Evolutionary conservation across 2,329 filamentous ascomycete genomes (phyloP).

Genomic region (Microdochium trichocladiopsis): DNA sequence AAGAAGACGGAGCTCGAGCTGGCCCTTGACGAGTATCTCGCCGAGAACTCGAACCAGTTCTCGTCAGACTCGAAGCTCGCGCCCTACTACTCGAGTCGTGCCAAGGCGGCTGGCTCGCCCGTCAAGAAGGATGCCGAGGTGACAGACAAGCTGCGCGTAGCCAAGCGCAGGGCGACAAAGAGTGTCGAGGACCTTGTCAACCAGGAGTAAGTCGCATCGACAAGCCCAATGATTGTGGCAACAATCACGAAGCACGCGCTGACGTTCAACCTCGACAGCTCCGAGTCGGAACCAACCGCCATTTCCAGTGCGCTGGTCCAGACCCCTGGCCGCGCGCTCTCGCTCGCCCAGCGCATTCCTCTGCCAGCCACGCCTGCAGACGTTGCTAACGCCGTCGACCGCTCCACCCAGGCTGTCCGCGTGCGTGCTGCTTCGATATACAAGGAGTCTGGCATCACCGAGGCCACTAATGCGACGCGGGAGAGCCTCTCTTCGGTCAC

Average conservation of each 20-base stretch:
- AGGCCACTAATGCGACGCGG: conserved; percentile 58
- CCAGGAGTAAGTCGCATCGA: conserved; percentile 67
- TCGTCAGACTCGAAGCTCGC: conserved; percentile 56
- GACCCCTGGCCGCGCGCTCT: conserved; percentile 43
- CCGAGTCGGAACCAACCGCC: conserved; percentile 22
- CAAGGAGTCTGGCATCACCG: conserved; percentile 58
- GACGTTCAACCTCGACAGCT: conserved; percentile 44
- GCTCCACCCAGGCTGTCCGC: conserved; percentile 58
- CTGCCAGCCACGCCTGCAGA: conserved; percentile 75
- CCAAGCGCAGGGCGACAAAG: conserved; percentile 26
- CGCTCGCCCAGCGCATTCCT: conserved; percentile 55
- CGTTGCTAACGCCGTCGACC: conserved; percentile 70
- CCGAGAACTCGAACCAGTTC: conserved; percentile 60
- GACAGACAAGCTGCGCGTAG: conserved; percentile 14
- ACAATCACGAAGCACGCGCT: conserved; percentile 46
- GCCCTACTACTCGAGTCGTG: conserved; percentile 69
- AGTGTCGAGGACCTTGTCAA: conserved; percentile 58
- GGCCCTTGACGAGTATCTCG: conserved; percentile 66
- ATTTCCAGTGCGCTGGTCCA: conserved; percentile 38
- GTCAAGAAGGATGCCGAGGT: conserved; percentile 19
- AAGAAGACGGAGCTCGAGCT: conserved; percentile 77
- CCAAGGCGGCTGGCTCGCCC: conserved; percentile 51
- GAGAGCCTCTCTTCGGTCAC: conserved; percentile 65
- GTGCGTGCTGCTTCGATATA: conserved; percentile 58
- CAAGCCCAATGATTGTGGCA: conserved; percentile 34